Evolutionary conservation across 305 asterid species (phyloP).

Genomic region (Fraxinus floribunda): DNA sequence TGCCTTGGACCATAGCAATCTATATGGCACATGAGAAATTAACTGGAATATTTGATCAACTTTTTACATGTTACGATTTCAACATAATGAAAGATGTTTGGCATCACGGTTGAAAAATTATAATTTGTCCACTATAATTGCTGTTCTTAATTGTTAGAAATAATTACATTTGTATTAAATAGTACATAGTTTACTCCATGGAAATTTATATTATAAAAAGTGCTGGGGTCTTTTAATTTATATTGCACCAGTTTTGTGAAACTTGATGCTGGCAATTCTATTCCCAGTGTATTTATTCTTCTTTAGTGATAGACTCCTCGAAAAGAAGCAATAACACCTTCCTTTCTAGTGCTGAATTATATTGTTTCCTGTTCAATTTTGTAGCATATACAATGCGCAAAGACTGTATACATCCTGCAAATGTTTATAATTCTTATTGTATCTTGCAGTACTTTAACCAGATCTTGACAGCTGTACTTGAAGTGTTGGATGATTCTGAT

Average conservation of each 20-base stretch:
- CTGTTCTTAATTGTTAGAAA: neutral
- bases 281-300: neutral
- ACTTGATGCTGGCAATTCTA: neutral
- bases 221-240: neutral
- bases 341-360: conserved; percentile 13
- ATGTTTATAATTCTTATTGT: conserved; percentile 23
- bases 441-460: conserved; percentile 91
- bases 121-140: neutral
- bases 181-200: neutral
- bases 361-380: neutral
- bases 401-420: conserved; percentile 5
- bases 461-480: conserved; percentile 84
- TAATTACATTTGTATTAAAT: neutral
- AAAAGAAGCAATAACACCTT: neutral
- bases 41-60: neutral
- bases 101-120: neutral
- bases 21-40: neutral
- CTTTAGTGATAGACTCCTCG: neutral
- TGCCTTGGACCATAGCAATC: neutral
- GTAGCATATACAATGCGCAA: neutral
- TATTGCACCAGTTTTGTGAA: neutral
- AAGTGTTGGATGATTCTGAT: conserved; percentile 86
- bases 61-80: neutral
- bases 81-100: neutral
- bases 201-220: neutral